Evolutionary conservation across 495 filamentous ascomycete species (phyloP), one percentile per base, ranked within the genome.

Genomic region (Penicillium mononematosum): DNA sequence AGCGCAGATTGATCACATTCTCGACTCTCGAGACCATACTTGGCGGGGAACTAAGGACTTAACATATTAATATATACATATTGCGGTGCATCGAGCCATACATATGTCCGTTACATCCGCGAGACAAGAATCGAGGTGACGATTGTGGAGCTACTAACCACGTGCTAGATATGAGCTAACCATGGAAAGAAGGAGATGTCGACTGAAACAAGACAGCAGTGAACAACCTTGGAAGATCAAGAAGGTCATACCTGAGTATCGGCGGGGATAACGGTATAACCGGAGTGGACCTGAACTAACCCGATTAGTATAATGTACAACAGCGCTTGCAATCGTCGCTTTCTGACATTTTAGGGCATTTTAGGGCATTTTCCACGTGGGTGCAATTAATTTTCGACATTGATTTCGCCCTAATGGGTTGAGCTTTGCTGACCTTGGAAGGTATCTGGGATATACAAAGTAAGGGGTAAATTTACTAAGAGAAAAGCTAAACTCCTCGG

Each of bases 231-330:
- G 22, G 22, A 22, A 42, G 39, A 42, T 42, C 39, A 19, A 19
- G 39, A 19, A 19, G 39, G 17, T 17, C n/a, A 42, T 42, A 22
- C 20, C 24, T 24, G 24, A 25, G 5, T 22, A 11, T 43, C 41
- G n/a, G 22, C 10, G 27, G 24, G 24, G 17, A 43, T 42, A 42
- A 17, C 24, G 9, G 9, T 7, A 43, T 43, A 22, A 7, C 50
- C 50, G 32, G 47, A 16, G 24, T 36, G 43, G 31, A 6, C 22
- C n/a, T 32, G n/a, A 11, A 24, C 42, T 45, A 46, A 38, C 53
- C 34, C 9, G 16, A 47, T 38, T 55, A 20, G 44, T 47, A 55
- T 55, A 55, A 55, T 46, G 53, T 19, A 46, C 43, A 34, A 0
- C 31, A 12, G 11, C 31, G 31, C 31, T 34, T 34, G 11, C 31